These are phyloP conservation scores for Colletotrichum melonis DNA, from an alignment of 2,329 filamentous ascomycete species.

Conservation along the genomic window DNA sequence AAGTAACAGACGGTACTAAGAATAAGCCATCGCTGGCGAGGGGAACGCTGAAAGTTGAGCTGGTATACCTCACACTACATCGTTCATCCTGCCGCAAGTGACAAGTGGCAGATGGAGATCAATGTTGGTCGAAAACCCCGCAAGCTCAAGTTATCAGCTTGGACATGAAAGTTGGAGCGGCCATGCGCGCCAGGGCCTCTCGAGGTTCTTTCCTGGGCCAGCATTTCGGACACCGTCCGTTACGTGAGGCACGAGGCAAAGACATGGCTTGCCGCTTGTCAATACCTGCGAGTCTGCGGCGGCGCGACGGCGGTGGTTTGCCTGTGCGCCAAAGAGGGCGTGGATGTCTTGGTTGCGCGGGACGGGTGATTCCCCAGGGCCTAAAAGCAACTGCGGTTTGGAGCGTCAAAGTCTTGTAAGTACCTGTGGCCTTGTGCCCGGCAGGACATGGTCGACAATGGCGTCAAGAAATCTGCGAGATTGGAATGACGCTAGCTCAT, in stretches of 20 bases:
- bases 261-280: slow-evolving; percentile 1
- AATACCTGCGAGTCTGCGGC: not conserved
- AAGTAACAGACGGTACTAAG: slow-evolving; percentile 19
- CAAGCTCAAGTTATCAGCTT: slow-evolving; percentile 7
- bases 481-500: slow-evolving; percentile 8
- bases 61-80: slow-evolving; percentile 12
- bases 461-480: slow-evolving; percentile 12
- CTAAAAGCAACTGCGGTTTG: not conserved
- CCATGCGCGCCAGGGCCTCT: slow-evolving; percentile 13
- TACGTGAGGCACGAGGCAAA: slow-evolving; percentile 3
- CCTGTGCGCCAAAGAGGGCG: not conserved
- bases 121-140: slow-evolving; percentile 23
- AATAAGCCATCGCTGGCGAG: slow-evolving; percentile 33
- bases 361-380: not conserved
- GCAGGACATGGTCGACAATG: not conserved
- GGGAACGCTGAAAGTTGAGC: slow-evolving; percentile 17
- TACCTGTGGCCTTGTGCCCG: not conserved
- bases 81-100: slow-evolving; percentile 30
- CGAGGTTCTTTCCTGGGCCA: slow-evolving; percentile 2
- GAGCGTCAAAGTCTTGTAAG: not conserved
- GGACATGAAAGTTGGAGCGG: not conserved
- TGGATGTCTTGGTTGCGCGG: not conserved
- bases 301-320: not conserved
- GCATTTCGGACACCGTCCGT: slow-evolving; percentile 28
- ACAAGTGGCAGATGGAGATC: slow-evolving; percentile 25